A percentile compares a stretch with the other conserved stretches of the same genome.
Conservation (phyloP, 106 monocot genomes). For the Dendrobium nobile region DNA sequence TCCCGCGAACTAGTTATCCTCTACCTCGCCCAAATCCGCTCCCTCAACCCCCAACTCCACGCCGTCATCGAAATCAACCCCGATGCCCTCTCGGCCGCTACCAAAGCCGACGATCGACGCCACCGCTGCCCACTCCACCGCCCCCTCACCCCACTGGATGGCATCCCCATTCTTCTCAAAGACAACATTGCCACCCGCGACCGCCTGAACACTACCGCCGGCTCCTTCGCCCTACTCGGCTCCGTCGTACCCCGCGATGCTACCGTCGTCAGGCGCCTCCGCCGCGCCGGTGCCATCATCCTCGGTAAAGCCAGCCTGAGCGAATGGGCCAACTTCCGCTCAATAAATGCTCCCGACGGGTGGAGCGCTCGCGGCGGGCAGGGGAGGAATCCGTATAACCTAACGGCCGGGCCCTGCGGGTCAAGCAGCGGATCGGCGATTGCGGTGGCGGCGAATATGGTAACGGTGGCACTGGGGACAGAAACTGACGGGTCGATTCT, state of each 20-base stretch:
- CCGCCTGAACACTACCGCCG: slow-evolving; percentile 64
- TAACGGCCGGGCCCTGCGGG: slow-evolving; percentile 43
- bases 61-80: slow-evolving; percentile 51
- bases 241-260: slow-evolving; percentile 44
- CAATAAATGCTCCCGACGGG: slow-evolving; percentile 22
- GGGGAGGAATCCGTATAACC: slow-evolving; percentile 59
- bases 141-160: slow-evolving; percentile 11
- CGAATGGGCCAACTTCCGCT: slow-evolving; percentile 63
- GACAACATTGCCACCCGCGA: slow-evolving; percentile 48
- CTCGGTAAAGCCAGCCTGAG: slow-evolving; percentile 70
- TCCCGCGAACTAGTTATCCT: slow-evolving; percentile 19
- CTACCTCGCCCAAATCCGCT: slow-evolving; percentile 26
- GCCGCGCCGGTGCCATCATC: slow-evolving; percentile 53
- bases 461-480: slow-evolving; percentile 40
- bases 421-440: slow-evolving; percentile 87
- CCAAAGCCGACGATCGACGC: slow-evolving; percentile 19
- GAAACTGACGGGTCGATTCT: slow-evolving; percentile 70
- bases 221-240: slow-evolving; percentile 50
- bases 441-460: slow-evolving; percentile 58
- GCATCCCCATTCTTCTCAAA: slow-evolving; percentile 48
- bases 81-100: slow-evolving; percentile 31
- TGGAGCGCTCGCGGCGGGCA: slow-evolving; percentile 76
- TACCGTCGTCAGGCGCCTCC: slow-evolving; percentile 33
- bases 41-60: slow-evolving; percentile 29
- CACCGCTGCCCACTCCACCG: not conserved